These are phyloP conservation scores for Pulveroboletus ravenelii DNA, from an alignment of 768 basidiomycete species.

Conservation along the genomic window DNA sequence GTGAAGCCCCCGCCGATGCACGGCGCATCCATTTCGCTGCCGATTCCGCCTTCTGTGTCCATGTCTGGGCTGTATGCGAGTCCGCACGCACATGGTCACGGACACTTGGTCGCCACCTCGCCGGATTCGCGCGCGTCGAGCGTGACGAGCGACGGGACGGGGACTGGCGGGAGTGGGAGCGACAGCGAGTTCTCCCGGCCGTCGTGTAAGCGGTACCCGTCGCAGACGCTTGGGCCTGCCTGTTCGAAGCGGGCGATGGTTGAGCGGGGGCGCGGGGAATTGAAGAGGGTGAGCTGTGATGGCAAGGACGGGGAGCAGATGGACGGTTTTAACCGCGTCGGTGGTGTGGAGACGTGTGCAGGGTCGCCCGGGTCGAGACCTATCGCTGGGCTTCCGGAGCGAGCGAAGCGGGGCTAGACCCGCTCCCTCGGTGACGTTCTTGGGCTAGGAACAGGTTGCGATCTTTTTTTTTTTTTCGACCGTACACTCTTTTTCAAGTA, in stretches of 20 bases:
- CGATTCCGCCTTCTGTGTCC: slow-evolving; percentile 26
- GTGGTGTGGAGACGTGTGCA: background rate
- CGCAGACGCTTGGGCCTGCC: slow-evolving; percentile 63
- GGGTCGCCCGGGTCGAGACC: slow-evolving; percentile 21
- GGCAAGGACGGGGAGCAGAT: background rate
- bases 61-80: slow-evolving; percentile 9
- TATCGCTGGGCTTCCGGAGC: slow-evolving; percentile 29
- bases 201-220: slow-evolving; percentile 68
- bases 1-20: slow-evolving; percentile 27
- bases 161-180: slow-evolving; percentile 28
- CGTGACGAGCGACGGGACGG: slow-evolving; percentile 30
- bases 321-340: background rate
- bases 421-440: too few relatives aligned
- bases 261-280: slow-evolving; percentile 21
- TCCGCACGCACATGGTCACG: background rate
- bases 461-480: too few relatives aligned
- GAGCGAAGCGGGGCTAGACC: slow-evolving; percentile 22
- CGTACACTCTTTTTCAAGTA: too few relatives aligned
- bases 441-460: too few relatives aligned
- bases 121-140: slow-evolving; percentile 30
- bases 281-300: slow-evolving; percentile 7
- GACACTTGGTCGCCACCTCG: slow-evolving; percentile 6
- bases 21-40: slow-evolving; percentile 31
- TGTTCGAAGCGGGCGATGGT: slow-evolving; percentile 51
- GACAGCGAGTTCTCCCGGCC: slow-evolving; percentile 42